phyloP scores from a whole-genome alignment of 495 filamentous ascomycete genomes.

The Penicillium silybi region DNA sequence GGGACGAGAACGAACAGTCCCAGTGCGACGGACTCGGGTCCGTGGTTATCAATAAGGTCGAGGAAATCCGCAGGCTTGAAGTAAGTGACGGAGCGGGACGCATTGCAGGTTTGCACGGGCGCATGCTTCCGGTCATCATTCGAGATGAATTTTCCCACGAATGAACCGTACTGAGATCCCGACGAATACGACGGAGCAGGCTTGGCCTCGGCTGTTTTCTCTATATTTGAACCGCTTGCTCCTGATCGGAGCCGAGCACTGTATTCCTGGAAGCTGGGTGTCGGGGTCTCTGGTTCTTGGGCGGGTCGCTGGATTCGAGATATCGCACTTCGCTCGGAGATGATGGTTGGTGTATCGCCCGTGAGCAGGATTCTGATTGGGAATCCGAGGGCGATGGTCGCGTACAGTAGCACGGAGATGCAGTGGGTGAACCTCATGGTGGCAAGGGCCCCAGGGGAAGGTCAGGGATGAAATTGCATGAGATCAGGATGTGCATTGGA shows the following conservation, averaged over 20 bases:
- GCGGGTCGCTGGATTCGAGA: background rate
- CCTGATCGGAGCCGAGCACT: background rate
- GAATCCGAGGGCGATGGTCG: background rate
- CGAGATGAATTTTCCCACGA: background rate
- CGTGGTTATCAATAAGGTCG: slow-evolving; percentile 15
- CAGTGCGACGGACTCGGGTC: slow-evolving; percentile 19
- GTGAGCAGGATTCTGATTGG: slow-evolving; percentile 3
- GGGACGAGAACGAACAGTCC: slow-evolving; percentile 22
- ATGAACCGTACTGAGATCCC: slow-evolving; percentile 2
- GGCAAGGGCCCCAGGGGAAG: background rate
- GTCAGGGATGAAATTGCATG: background rate
- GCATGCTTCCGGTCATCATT: background rate
- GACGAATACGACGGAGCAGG: too few species aligned
- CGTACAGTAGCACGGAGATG: background rate
- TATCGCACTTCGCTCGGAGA: background rate
- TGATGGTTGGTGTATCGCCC: slow-evolving; percentile 7
- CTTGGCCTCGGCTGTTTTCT: background rate
- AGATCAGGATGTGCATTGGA: background rate
- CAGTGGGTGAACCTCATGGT: slow-evolving; percentile 4
- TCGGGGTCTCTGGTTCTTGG: background rate
- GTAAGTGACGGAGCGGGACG: slow-evolving; percentile 2
- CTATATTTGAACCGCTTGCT: background rate
- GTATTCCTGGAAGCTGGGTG: slow-evolving; percentile 3
- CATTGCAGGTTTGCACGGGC: too few species aligned
- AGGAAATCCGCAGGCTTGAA: slow-evolving; percentile 4